Evolutionary conservation across 257 asterid species (phyloP).

Genomic region (Haberlea rhodopensis): DNA sequence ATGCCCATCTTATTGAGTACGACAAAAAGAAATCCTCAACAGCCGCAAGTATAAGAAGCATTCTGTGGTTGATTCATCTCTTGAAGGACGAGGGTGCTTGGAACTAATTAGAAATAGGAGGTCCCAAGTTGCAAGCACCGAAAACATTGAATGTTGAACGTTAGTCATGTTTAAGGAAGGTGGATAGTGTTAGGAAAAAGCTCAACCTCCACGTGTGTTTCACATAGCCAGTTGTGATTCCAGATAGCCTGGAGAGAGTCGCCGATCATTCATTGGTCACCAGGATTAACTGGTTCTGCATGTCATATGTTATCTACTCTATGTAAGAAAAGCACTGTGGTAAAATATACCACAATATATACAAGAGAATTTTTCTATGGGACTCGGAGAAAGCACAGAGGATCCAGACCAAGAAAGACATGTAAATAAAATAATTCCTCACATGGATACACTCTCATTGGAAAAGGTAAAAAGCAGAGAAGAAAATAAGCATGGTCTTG

Average conservation of each 20-base stretch:
- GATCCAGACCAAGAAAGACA: too few relatives aligned
- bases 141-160: constrained; percentile 4
- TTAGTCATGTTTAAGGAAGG: constrained; percentile 43
- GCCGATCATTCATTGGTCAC: neutral
- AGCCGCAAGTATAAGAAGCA: constrained; percentile 6
- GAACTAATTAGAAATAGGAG: neutral
- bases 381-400: too few relatives aligned
- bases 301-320: neutral
- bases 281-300: constrained; percentile 11
- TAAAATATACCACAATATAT: too few relatives aligned
- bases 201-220: constrained; percentile 38
- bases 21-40: constrained; percentile 23
- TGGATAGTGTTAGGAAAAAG: constrained; percentile 30
- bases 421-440: too few relatives aligned
- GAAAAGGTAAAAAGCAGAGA: too few relatives aligned
- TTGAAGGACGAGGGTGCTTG: neutral
- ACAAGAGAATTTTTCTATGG: too few relatives aligned
- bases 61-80: constrained; percentile 18
- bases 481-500: too few relatives aligned
- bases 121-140: constrained; percentile 11
- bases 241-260: constrained; percentile 30
- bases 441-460: too few relatives aligned
- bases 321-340: neutral
- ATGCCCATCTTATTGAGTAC: constrained; percentile 26
- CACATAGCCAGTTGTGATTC: constrained; percentile 18